Base-by-base conservation (phyloP, 805 yeast genomes). In the Lipomyces oligophaga region DNA sequence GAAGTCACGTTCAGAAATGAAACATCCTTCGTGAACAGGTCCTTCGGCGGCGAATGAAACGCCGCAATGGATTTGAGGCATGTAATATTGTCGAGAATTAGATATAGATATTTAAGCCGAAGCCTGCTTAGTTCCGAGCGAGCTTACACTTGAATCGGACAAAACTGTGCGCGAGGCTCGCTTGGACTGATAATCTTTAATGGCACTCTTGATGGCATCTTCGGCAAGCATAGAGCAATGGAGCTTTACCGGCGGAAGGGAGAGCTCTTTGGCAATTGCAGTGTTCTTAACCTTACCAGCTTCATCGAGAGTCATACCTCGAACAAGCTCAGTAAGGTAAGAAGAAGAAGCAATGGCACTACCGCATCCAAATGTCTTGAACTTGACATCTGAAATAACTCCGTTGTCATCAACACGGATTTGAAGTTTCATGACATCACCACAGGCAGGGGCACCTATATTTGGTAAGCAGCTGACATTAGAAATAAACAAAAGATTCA, bases 351-450 rank as follows among this genome's bases (percentile, higher is more conserved):
- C 98, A 65, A 93, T 93, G 42, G 98, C 98, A 2, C 93, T 81
- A 36, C 98, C 98, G 67, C 98, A 93, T n/a, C 98, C 98, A 71
- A 93, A 93, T 3, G 98, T 93, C 77, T 93, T 93, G 71, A 93
- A 93, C 68, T 88, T 90, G 54, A 90, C 98, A 66, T 93, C 96
- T 66, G 85, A 80, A 59, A 93, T 93, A 43, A 85, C 75, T 1
- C 98, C 98, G 20, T 95, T 80, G 47, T 76, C 81, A 61, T 89
- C 97, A 7, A 93, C 98, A 65, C 89, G 80, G 62, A 93, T 93
- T 67, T 93, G 97, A 56, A 93, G 76, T 70, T 95, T 83, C 96
- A 93, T 93, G 36, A 93, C 98, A 72, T 93, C 98, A 45, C 98
- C 98, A 71, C 98, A 93, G 0, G 98, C 98, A 45, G 98, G 97